phyloP scores from a whole-genome alignment of 1,284 basidiomycete species.

The Uromyces viciae-fabae region DNA sequence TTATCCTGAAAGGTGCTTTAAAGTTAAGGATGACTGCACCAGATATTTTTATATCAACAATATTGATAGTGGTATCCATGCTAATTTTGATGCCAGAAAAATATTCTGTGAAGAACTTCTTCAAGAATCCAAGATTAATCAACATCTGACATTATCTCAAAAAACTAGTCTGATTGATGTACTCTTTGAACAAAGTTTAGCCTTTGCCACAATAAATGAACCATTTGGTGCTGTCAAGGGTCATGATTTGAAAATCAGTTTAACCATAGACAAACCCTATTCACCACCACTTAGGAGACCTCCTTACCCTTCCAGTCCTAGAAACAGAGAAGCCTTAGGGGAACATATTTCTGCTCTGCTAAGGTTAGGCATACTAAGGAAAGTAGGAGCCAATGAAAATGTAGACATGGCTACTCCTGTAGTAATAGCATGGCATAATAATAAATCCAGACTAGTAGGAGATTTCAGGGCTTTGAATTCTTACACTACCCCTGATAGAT shows the following conservation, averaged over 20 bases:
- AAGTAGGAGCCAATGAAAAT: slow-evolving; percentile 10
- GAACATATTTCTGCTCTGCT: slow-evolving; percentile 20
- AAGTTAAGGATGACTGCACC: too few species aligned
- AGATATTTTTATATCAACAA: too few species aligned
- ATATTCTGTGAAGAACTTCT: neutral
- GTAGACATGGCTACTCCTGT: slow-evolving; percentile 30
- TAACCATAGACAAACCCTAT: neutral
- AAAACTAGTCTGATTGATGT: neutral
- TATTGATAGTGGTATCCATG: too few species aligned
- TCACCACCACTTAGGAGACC: neutral
- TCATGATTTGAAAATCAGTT: neutral
- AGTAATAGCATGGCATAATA: neutral
- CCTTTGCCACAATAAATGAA: slow-evolving; percentile 15
- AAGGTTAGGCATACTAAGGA: neutral
- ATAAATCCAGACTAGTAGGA: slow-evolving; percentile 7
- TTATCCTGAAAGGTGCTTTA: too few species aligned
- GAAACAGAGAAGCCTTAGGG: slow-evolving; percentile 1
- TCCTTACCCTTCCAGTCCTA: neutral
- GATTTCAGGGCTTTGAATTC: slow-evolving; percentile 5
- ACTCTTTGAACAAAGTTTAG: neutral
- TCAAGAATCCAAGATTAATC: neutral
- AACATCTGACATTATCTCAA: neutral
- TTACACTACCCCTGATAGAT: slow-evolving; percentile 17
- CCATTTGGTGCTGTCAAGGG: neutral
- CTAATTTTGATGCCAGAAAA: too few species aligned